Evolutionary conservation across 768 basidiomycete genomes (phyloP).

Genomic region (Mycena vulgaris): DNA sequence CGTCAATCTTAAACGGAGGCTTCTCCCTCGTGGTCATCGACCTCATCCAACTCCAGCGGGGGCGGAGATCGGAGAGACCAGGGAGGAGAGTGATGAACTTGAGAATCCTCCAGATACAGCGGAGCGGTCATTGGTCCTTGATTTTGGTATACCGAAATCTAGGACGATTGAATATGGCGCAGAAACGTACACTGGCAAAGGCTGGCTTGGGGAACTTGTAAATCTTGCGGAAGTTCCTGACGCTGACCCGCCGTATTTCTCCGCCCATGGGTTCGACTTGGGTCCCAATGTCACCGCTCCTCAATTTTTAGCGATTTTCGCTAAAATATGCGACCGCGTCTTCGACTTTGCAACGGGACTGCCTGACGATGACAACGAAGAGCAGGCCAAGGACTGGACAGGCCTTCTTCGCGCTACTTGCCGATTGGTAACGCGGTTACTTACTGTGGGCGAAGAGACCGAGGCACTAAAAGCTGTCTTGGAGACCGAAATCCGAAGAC

Average conservation of each 20-base stretch:
- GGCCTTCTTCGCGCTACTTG: slow-evolving; percentile 56
- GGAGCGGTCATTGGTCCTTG: slow-evolving; percentile 50
- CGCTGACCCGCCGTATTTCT: slow-evolving; percentile 44
- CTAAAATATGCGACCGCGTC: slow-evolving; percentile 63
- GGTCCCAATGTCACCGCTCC: slow-evolving; percentile 58
- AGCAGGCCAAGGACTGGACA: slow-evolving; percentile 56
- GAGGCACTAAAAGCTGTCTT: slow-evolving; percentile 49
- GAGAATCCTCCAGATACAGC: slow-evolving; percentile 13
- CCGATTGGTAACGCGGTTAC: slow-evolving; percentile 64
- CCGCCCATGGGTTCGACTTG: slow-evolving; percentile 60
- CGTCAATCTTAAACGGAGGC: neutral
- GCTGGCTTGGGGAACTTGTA: slow-evolving; percentile 72
- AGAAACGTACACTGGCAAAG: slow-evolving; percentile 71
- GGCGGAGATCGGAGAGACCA: slow-evolving; percentile 10
- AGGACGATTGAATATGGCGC: slow-evolving; percentile 67
- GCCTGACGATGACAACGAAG: slow-evolving; percentile 51
- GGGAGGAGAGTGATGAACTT: slow-evolving; percentile 8
- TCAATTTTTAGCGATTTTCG: slow-evolving; percentile 62
- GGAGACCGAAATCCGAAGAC: slow-evolving; percentile 53
- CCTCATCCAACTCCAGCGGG: neutral
- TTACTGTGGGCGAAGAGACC: slow-evolving; percentile 51
- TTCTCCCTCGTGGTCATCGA: slow-evolving; percentile 21
- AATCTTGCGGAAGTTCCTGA: slow-evolving; percentile 49
- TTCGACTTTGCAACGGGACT: slow-evolving; percentile 56
- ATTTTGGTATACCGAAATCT: slow-evolving; percentile 67